Conservation (phyloP, 2,329 filamentous ascomycete genomes). For the Huntiella bhutanensis region DNA sequence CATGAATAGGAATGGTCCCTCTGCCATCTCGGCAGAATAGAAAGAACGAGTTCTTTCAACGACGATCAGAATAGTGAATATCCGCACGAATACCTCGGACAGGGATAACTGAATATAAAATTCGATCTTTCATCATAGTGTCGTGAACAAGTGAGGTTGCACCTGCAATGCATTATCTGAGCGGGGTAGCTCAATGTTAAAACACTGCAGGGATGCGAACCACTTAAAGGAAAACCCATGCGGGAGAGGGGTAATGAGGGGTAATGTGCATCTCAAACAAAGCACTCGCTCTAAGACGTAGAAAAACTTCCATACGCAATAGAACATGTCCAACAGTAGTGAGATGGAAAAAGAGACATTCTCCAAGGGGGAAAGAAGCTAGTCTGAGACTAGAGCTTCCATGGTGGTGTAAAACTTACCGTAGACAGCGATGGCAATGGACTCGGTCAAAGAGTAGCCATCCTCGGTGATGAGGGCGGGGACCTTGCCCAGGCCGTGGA, state of each 20-base stretch:
- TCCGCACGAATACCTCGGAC: constrained; percentile 12
- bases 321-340: constrained; percentile 16
- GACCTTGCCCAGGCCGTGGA: constrained; percentile 78
- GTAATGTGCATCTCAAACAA: not conserved
- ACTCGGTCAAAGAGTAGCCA: constrained; percentile 76
- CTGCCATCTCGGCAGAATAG: not conserved
- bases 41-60: constrained; percentile 1
- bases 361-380: constrained; percentile 9
- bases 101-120: constrained; percentile 13
- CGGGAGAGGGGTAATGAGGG: constrained; percentile 3
- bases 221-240: not conserved
- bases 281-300: no score
- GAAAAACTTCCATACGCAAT: constrained; percentile 3
- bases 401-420: constrained; percentile 42
- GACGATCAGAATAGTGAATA: constrained; percentile 11
- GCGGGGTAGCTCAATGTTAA: no score
- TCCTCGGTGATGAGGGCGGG: constrained; percentile 85
- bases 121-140: constrained; percentile 10
- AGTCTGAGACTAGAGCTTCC: not conserved
- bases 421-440: constrained; percentile 92
- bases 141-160: not conserved
- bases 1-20: not conserved
- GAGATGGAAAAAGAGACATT: constrained; percentile 7
- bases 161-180: no score
- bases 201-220: no score